A percentile compares a stretch with the other conserved stretches of the same genome.
These are phyloP conservation scores for Triticum dicoccoides DNA, from an alignment of 176 grass and related monocot species.

Conservation along the genomic window DNA sequence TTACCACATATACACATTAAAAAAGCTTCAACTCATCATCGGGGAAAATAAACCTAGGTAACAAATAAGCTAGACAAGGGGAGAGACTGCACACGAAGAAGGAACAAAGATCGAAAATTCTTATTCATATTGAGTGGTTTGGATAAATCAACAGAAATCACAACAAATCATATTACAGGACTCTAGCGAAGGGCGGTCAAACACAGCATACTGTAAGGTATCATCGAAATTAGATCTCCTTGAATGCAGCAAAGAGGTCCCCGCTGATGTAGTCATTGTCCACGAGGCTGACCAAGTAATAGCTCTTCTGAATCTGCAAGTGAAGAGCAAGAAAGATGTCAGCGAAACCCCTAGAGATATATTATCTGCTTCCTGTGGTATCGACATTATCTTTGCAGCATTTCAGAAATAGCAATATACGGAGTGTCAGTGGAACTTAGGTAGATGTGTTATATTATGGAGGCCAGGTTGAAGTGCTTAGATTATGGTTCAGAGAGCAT, in stretches of 20 bases:
- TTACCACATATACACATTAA: neutral
- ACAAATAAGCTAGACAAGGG: neutral
- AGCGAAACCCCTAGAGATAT: neutral
- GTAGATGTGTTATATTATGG: neutral
- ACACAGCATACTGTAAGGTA: neutral
- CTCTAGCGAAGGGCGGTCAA: neutral
- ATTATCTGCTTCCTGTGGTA: neutral
- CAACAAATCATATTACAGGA: neutral
- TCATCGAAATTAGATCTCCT: conserved; percentile 41
- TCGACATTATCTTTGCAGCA: neutral
- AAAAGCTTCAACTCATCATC: neutral
- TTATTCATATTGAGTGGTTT: conserved; percentile 37
- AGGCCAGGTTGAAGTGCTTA: neutral
- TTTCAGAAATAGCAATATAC: neutral
- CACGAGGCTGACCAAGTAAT: conserved; percentile 73
- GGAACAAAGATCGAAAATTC: neutral
- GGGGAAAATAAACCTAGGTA: too few relatives aligned
- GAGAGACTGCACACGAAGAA: neutral
- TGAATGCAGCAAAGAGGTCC: conserved; percentile 68
- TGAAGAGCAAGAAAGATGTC: neutral
- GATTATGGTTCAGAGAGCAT: too few relatives aligned
- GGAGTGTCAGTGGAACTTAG: neutral
- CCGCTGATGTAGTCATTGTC: conserved; percentile 81
- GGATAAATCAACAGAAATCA: conserved; percentile 27
- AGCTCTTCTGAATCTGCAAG: conserved; percentile 59